Evolutionary conservation across 2,329 filamentous ascomycete species (phyloP).

Genomic region (Fusarium temperatum): DNA sequence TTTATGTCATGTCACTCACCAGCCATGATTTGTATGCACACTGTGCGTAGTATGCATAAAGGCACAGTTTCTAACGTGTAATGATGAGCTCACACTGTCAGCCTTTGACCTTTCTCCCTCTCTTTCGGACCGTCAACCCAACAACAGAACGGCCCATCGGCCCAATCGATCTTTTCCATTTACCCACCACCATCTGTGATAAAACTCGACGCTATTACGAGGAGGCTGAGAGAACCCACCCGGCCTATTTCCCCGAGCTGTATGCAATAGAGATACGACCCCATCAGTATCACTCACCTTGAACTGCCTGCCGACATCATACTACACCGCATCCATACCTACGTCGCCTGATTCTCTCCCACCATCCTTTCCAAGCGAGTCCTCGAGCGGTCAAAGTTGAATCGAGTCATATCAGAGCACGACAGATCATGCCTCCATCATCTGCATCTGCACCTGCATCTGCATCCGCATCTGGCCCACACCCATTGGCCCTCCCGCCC

Average conservation of each 20-base stretch:
- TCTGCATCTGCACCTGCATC: slow-evolving; percentile 29
- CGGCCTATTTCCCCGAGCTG: slow-evolving; percentile 26
- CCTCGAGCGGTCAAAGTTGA: slow-evolving; percentile 13
- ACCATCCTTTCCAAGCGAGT: slow-evolving; percentile 4
- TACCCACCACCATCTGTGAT: slow-evolving; percentile 21
- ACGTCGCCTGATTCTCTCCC: slow-evolving; percentile 24
- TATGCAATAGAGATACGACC: neutral
- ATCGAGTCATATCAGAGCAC: slow-evolving; percentile 6
- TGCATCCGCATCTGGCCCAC: slow-evolving; percentile 37
- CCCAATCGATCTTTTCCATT: slow-evolving; percentile 38
- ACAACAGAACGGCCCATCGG: slow-evolving; percentile 36
- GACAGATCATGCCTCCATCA: slow-evolving; percentile 44
- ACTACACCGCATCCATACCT: slow-evolving; percentile 26
- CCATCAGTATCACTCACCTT: neutral
- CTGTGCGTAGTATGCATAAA: neutral
- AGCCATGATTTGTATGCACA: slow-evolving; percentile 17
- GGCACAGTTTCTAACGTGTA: neutral
- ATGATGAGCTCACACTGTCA: slow-evolving; percentile 6
- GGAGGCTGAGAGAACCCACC: slow-evolving; percentile 36
- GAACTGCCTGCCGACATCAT: slow-evolving; percentile 4
- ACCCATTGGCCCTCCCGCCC: slow-evolving; percentile 62
- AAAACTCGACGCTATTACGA: slow-evolving; percentile 26
- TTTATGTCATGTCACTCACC: slow-evolving; percentile 39
- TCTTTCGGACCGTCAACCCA: slow-evolving; percentile 35
- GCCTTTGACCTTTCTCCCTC: neutral